Percentiles rank a stretch among this genome's conserved stretches.
These are phyloP conservation scores for Acanthamoeba lenticulata DNA, from an alignment of 208 protist species.

Conservation along the genomic window DNA sequence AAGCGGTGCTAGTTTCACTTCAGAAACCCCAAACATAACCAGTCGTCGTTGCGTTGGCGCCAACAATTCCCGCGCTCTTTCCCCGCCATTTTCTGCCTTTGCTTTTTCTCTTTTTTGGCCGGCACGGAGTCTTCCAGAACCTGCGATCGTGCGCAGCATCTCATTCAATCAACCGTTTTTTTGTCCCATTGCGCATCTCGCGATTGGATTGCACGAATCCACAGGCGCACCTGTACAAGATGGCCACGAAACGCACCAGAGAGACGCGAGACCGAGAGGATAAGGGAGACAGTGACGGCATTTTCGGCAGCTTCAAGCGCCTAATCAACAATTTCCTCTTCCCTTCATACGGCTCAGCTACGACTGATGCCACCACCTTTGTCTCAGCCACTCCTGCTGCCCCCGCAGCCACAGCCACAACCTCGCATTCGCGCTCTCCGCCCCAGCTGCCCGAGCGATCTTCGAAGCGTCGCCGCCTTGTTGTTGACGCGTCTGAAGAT, in stretches of 20 bases:
- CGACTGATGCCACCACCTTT: not conserved
- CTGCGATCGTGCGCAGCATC: too few relatives aligned
- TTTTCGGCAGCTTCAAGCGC: not conserved
- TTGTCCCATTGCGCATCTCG: too few relatives aligned
- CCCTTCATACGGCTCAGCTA: not conserved
- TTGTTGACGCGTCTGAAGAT: not conserved
- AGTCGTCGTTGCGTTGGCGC: too few relatives aligned
- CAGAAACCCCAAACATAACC: too few relatives aligned
- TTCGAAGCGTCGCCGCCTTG: not conserved
- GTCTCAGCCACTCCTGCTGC: not conserved
- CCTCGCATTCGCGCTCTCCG: not conserved
- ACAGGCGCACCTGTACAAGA: too few relatives aligned
- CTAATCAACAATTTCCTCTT: slow-evolving; percentile 38
- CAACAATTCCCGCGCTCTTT: too few relatives aligned
- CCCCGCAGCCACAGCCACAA: not conserved
- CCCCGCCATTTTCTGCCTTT: too few relatives aligned
- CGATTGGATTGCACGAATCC: too few relatives aligned
- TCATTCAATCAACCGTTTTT: too few relatives aligned
- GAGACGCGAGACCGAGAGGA: not conserved
- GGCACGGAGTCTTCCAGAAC: too few relatives aligned
- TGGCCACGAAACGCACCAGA: not conserved
- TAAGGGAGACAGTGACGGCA: not conserved
- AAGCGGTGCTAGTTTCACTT: not conserved
- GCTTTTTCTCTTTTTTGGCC: too few relatives aligned
- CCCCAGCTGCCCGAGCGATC: not conserved